Conservation (phyloP, 441 rosid species). For the Hypseocharis bilobata region DNA sequence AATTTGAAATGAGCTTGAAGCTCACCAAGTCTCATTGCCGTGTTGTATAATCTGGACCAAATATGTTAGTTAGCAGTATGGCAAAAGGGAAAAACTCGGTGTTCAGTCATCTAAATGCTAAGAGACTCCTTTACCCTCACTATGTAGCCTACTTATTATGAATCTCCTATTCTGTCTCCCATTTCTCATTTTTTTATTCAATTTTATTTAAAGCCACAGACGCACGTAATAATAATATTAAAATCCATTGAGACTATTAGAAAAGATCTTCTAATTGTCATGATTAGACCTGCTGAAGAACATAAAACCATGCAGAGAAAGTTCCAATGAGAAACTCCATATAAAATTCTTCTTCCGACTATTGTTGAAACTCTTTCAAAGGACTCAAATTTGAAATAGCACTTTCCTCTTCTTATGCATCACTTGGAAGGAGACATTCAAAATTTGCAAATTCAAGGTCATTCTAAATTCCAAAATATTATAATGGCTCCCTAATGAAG, state of each 20-base stretch:
- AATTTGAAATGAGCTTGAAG: conserved; percentile 50
- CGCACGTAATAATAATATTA: neutral
- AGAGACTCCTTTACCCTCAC: too few relatives aligned
- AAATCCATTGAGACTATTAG: neutral
- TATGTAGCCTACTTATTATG: too few relatives aligned
- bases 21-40: conserved; percentile 75
- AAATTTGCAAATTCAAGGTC: too few relatives aligned
- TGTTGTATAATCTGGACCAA: conserved; percentile 49
- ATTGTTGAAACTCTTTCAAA: neutral
- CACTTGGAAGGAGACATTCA: neutral
- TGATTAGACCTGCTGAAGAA: neutral
- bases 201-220: too few relatives aligned
- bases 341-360: neutral
- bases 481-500: neutral
- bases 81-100: neutral
- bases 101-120: too few relatives aligned
- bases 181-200: too few relatives aligned
- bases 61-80: conserved; percentile 1
- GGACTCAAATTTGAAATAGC: neutral
- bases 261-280: neutral
- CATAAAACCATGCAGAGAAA: neutral
- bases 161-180: too few relatives aligned
- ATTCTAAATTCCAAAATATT: neutral
- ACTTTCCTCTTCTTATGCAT: neutral
- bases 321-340: neutral